These are phyloP conservation scores for Dichomitus squalens DNA, from an alignment of 1,284 basidiomycete genomes.

Conservation along the genomic window DNA sequence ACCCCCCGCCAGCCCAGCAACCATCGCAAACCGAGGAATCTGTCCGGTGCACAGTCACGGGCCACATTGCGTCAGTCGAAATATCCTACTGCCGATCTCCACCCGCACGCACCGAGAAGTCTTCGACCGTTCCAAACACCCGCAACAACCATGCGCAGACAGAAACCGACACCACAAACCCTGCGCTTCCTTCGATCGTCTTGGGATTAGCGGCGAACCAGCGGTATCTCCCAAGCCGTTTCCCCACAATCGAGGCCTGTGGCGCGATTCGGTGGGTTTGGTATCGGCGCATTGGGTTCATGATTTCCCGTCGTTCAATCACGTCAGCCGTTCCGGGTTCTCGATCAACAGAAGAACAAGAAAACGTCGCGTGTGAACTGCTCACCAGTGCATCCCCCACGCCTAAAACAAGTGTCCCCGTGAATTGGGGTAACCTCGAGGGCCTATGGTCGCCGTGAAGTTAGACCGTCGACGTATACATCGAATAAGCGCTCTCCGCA, in stretches of 20 bases:
- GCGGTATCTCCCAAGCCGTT: conserved; percentile 74
- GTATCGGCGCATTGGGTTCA: no score
- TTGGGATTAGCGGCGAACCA: conserved; percentile 88
- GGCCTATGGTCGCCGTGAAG: conserved; percentile 45
- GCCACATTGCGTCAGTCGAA: conserved; percentile 15
- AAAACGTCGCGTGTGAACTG: conserved; percentile 16
- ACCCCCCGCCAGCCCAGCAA: conserved; percentile 66
- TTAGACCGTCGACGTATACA: not conserved
- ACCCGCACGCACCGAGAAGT: conserved; percentile 68
- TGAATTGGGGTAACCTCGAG: conserved; percentile 76
- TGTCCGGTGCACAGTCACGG: conserved; percentile 26
- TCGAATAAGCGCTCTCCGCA: not conserved
- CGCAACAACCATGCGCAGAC: conserved; percentile 72
- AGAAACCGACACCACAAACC: conserved; percentile 79
- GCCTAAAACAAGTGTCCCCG: conserved; percentile 90
- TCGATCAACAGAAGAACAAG: not conserved
- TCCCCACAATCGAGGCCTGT: conserved; percentile 91
- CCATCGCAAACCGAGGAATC: conserved; percentile 56
- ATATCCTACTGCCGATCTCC: not conserved
- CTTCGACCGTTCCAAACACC: conserved; percentile 65
- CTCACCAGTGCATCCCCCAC: conserved; percentile 91
- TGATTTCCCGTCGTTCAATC: not conserved
- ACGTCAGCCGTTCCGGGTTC: not conserved
- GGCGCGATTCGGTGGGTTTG: not conserved
- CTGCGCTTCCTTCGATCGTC: conserved; percentile 89